phyloP scores from a whole-genome alignment of 2,329 filamentous ascomycete genomes.

The Pseudocercospora musae region DNA sequence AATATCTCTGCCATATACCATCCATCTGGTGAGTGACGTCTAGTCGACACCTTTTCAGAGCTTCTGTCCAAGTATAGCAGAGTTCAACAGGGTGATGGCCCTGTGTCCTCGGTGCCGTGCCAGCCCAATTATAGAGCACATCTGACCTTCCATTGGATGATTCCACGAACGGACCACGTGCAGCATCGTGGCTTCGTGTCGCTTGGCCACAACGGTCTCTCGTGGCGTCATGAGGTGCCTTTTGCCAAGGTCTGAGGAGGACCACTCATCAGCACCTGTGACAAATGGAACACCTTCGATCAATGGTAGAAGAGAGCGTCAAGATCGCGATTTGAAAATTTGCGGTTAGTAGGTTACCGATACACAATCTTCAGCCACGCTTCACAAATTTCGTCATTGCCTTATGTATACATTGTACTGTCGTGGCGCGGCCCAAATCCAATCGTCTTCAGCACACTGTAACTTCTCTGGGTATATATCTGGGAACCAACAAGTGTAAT shows the following conservation, averaged over 20 bases:
- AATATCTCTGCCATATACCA: background rate
- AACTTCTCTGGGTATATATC: conserved; percentile 1
- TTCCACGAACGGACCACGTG: background rate
- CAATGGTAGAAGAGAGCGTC: background rate
- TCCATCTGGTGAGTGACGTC: background rate
- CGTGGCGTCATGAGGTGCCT: background rate
- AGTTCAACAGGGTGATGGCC: background rate
- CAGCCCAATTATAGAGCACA: background rate
- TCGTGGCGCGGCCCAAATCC: background rate
- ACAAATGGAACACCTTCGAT: background rate
- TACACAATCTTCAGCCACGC: background rate
- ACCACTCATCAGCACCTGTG: too few relatives aligned
- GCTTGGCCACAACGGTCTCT: background rate
- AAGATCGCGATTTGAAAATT: background rate
- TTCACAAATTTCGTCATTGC: background rate
- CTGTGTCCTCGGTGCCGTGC: background rate
- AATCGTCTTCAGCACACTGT: background rate
- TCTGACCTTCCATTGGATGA: background rate
- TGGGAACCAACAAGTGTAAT: background rate
- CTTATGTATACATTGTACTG: background rate
- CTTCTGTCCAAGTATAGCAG: background rate
- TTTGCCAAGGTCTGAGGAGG: background rate
- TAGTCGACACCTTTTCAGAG: background rate
- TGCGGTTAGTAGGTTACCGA: background rate
- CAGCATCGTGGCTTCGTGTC: background rate